Base-by-base conservation (phyloP, 441 rosid genomes). In the Aleurites moluccanus region DNA sequence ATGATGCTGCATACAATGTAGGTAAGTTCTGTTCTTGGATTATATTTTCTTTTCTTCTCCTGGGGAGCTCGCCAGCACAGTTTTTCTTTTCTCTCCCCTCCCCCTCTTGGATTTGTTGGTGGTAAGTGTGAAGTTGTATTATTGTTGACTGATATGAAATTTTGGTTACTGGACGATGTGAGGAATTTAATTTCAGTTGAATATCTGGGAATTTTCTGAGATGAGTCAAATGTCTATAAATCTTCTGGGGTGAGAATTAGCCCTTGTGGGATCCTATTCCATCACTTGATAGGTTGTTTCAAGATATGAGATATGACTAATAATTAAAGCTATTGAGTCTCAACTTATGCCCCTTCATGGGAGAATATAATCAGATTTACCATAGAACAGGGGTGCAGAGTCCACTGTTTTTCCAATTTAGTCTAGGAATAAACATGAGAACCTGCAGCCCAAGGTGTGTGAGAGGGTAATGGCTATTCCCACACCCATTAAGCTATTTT, bases 1-100 rank as follows among this genome's bases (percentile, higher is more conserved):
- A 86, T 70, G 93, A 85, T 80, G 90, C 92, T 66, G 96, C 95
- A 45, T 82, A 73, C 75, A 90, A 86, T 53, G 49, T 85, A 86
- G 95, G 97, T 90, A 67, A 82, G 89, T 83, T 70, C 18, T 57
- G 13, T 35, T 50, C 69, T 61, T 68, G 50, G 28, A 27, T 63
- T 23, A 42, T 55, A 15, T 61, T 28, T 33, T 3, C 50, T 61
- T 70, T 72, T 45, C 44, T 75, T 65, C 59, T 25, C 30, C 16
- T 21, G 47, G 9, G 3, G 8, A 44, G 63, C 68, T 33, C 33
- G 28, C 72, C 8, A 49, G 20, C 10, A 65, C 5, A n/a, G 38
- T 35, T 20, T 44, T n/a, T 33, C 21, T 25, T 30, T 13, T 45
- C 60, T 64, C 1, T 33, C 3, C 49, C 28, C 6, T 16, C n/a